Percentiles rank a stretch among this genome's conserved stretches.
Evolutionary conservation across 83 land plant genomes (phyloP).

Genomic region (Thuja plicata): DNA sequence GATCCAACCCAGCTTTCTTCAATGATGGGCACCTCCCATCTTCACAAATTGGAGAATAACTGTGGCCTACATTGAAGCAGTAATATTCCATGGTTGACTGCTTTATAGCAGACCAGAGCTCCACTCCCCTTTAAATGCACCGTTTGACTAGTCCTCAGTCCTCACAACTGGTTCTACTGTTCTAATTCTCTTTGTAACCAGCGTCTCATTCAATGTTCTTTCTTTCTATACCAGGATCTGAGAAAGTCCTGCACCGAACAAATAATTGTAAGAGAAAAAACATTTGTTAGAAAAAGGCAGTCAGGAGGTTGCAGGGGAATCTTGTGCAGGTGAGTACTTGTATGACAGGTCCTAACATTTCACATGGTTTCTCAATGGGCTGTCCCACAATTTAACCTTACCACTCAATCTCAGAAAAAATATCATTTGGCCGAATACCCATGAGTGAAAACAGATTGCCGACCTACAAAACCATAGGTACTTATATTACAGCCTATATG

Average conservation of each 20-base stretch:
- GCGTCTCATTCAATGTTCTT: background rate
- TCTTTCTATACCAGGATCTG: background rate
- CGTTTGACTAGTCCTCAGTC: background rate
- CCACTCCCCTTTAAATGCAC: background rate
- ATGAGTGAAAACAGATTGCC: background rate
- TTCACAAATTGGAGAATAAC: background rate
- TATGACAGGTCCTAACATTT: background rate
- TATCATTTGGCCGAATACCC: background rate
- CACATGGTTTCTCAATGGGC: background rate
- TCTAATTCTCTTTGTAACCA: background rate
- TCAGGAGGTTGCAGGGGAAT: background rate
- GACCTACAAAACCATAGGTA: background rate
- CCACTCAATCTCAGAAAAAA: background rate
- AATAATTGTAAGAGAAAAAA: background rate
- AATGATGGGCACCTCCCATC: background rate
- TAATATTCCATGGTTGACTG: background rate
- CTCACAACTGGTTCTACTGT: background rate
- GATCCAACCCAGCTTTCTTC: background rate
- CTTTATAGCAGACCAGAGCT: background rate
- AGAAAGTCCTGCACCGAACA: background rate
- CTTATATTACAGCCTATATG: background rate
- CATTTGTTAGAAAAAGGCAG: background rate
- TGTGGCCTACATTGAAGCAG: background rate
- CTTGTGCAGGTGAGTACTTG: background rate
- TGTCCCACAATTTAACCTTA: background rate